These are phyloP conservation scores for Cicer arietinum DNA, from an alignment of 306 rosid genomes.

Conservation along the genomic window DNA sequence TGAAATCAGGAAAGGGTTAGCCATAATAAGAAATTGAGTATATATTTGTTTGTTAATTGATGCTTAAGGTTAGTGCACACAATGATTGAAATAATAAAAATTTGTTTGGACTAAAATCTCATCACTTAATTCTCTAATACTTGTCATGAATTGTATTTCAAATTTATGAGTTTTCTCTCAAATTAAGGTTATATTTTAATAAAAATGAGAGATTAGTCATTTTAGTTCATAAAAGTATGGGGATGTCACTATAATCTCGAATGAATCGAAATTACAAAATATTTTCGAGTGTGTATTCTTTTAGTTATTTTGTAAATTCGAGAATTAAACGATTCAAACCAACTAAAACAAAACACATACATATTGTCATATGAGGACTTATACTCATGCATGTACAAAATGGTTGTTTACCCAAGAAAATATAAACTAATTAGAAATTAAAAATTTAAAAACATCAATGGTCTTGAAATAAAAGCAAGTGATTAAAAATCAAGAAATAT, in stretches of 20 bases:
- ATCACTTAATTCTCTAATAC: neutral
- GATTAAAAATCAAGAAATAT: neutral
- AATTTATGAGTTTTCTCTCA: neutral
- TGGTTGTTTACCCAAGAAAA: too few relatives aligned
- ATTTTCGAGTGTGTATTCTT: too few relatives aligned
- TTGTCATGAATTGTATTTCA: neutral
- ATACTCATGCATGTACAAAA: too few relatives aligned
- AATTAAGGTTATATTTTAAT: neutral
- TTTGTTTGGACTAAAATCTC: neutral
- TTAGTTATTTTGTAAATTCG: too few relatives aligned
- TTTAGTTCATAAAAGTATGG: too few relatives aligned
- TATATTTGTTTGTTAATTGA: constrained; percentile 12
- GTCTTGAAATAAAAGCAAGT: neutral
- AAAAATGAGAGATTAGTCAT: too few relatives aligned
- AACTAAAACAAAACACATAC: too few relatives aligned
- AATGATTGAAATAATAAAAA: constrained; percentile 1
- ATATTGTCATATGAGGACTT: too few relatives aligned
- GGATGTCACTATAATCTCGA: too few relatives aligned
- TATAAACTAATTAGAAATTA: neutral
- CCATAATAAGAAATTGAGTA: constrained; percentile 31
- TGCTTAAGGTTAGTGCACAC: neutral
- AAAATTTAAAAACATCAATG: neutral
- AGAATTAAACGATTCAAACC: too few relatives aligned
- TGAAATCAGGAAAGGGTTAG: constrained; percentile 28
- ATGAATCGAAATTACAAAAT: too few relatives aligned